Percentiles rank a stretch among this genome's conserved stretches.
These are phyloP conservation scores for Phialophora verrucosa DNA, from an alignment of 2,329 filamentous ascomycete genomes.

Conservation along the genomic window DNA sequence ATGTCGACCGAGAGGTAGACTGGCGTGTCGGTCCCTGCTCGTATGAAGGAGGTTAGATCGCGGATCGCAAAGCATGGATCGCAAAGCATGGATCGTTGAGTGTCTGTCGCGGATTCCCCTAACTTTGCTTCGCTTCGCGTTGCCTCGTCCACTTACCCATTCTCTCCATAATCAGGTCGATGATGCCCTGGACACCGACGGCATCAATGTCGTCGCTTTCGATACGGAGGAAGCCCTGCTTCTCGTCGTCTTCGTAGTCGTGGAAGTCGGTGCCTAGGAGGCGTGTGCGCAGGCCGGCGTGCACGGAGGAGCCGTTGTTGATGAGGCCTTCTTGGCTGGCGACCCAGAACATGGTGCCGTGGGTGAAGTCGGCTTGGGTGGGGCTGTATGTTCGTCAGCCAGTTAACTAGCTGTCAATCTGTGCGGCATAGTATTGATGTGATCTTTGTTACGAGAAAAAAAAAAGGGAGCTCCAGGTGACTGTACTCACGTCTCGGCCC, in stretches of 20 bases:
- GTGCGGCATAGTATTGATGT: too few species aligned
- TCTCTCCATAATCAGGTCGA: conserved; percentile 70
- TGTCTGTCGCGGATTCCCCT: background rate
- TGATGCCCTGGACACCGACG: conserved; percentile 72
- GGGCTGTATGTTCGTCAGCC: conserved; percentile 11
- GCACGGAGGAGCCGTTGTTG: conserved; percentile 74
- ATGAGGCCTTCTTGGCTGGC: conserved; percentile 81
- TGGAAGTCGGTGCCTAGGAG: conserved; percentile 68
- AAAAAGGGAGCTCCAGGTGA: too few species aligned
- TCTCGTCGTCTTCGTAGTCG: conserved; percentile 74
- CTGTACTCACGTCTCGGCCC: conserved; percentile 53
- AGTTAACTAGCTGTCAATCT: too few species aligned
- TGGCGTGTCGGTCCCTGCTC: conserved; percentile 63
- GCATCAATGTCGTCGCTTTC: conserved; percentile 88
- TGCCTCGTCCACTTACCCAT: conserved; percentile 58
- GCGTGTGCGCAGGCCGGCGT: conserved; percentile 81
- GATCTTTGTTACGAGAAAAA: too few species aligned
- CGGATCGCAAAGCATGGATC: background rate
- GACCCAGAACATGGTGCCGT: conserved; percentile 91
- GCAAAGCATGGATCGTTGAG: background rate
- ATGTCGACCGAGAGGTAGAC: conserved; percentile 85
- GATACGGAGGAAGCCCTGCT: conserved; percentile 80
- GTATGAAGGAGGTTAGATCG: background rate
- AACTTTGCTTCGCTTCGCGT: background rate
- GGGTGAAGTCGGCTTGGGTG: conserved; percentile 77